Evolutionary conservation across 345 rosid genomes (phyloP).

Genomic region (Fremontodendron californicum): DNA sequence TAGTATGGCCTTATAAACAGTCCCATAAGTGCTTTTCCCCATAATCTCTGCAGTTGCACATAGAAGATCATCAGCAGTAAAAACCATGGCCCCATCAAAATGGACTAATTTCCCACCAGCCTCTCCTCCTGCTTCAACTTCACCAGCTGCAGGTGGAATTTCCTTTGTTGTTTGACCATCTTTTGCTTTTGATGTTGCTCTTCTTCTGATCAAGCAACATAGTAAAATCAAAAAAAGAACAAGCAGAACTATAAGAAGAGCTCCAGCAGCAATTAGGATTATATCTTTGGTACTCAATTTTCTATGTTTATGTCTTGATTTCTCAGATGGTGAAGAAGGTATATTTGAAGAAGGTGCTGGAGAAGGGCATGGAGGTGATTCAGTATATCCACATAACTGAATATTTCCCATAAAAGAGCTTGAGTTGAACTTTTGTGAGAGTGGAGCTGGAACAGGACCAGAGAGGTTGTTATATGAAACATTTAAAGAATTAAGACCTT

Average conservation of each 20-base stretch:
- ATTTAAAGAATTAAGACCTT: constrained; percentile 54
- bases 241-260: constrained; percentile 51
- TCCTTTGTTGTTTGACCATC: constrained; percentile 48
- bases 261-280: constrained; percentile 72
- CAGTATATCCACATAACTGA: constrained; percentile 73
- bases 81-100: constrained; percentile 84
- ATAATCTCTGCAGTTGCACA: constrained; percentile 98
- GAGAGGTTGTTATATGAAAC: constrained; percentile 84
- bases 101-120: constrained; percentile 87
- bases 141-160: constrained; percentile 28
- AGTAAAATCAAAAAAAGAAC: constrained; percentile 52
- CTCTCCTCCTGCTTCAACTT: constrained; percentile 66
- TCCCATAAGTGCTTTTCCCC: constrained; percentile 94
- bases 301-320: constrained; percentile 24
- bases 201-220: constrained; percentile 65
- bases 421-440: constrained; percentile 65
- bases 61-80: constrained; percentile 90
- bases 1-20: constrained; percentile 89
- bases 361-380: constrained; percentile 53
- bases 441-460: constrained; percentile 66
- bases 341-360: constrained; percentile 33
- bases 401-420: constrained; percentile 71
- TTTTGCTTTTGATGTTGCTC: constrained; percentile 34
- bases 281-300: constrained; percentile 66
- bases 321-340: constrained; percentile 38